phyloP scores from a whole-genome alignment of 2,329 filamentous ascomycete genomes.

The Cadophora gregata region DNA sequence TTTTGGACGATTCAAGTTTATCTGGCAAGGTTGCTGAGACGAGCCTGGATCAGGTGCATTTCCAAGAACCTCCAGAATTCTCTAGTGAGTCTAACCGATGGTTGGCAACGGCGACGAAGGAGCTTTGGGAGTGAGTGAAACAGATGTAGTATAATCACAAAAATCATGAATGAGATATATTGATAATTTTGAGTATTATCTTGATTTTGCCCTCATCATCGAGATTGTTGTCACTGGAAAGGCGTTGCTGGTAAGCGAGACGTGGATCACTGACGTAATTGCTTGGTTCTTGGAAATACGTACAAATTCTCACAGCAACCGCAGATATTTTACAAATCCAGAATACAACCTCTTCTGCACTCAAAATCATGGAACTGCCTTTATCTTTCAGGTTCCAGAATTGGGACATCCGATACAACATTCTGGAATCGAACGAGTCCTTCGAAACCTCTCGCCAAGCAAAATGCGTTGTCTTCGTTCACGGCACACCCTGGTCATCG shows the following conservation, averaged over 20 bases:
- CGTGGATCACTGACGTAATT: conserved; percentile 5
- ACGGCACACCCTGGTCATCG: conserved; percentile 12
- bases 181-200: too few species aligned
- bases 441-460: background rate
- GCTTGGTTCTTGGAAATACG: background rate
- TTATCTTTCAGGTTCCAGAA: background rate
- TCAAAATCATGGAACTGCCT: conserved; percentile 4
- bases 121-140: background rate
- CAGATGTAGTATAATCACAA: too few species aligned
- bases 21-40: conserved; percentile 12
- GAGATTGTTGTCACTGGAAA: conserved; percentile 5
- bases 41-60: conserved; percentile 10
- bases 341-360: background rate
- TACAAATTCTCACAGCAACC: background rate
- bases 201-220: background rate
- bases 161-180: too few species aligned
- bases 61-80: conserved; percentile 2
- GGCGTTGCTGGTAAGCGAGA: background rate
- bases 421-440: background rate
- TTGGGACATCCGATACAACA: conserved; percentile 1
- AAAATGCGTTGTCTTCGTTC: conserved; percentile 1
- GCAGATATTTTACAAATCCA: background rate
- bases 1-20: conserved; percentile 39
- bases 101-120: conserved; percentile 9
- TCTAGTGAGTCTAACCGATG: conserved; percentile 8